A percentile compares a stretch with the other conserved stretches of the same genome.
phyloP scores from a whole-genome alignment of 805 yeast species.

The Kuraishia ogatae region DNA sequence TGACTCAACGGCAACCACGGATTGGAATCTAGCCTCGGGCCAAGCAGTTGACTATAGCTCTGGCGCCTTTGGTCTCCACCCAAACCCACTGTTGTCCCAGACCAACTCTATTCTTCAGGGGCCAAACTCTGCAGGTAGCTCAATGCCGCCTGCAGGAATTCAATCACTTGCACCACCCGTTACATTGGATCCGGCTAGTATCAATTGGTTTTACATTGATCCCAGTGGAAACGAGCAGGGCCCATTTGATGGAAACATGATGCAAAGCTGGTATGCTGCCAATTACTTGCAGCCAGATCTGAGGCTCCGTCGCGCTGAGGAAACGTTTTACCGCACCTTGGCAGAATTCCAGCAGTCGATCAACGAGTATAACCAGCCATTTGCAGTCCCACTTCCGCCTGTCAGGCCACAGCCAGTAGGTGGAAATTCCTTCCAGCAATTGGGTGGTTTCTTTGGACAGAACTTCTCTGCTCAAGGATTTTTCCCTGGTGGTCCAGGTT shows the following conservation, averaged over 20 bases:
- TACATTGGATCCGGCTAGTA: conserved; percentile 18
- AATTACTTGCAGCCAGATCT: conserved; percentile 51
- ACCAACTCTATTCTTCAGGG: background rate
- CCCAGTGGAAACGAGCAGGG: conserved; percentile 68
- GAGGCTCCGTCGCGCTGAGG: conserved; percentile 51
- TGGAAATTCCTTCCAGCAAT: background rate
- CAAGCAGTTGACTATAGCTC: background rate
- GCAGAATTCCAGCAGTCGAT: conserved; percentile 41
- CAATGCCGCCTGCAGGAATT: conserved; percentile 10
- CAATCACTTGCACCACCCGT: conserved; percentile 5
- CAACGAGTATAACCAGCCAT: conserved; percentile 49
- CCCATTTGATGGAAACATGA: conserved; percentile 63
- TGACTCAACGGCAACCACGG: background rate
- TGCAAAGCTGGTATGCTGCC: conserved; percentile 71
- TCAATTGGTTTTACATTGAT: conserved; percentile 70
- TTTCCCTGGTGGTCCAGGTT: background rate
- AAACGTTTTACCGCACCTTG: conserved; percentile 38
- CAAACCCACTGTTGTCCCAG: background rate
- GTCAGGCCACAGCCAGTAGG: background rate
- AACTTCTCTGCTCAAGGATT: background rate
- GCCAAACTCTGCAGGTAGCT: background rate
- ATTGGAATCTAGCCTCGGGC: background rate
- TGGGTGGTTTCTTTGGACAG: background rate
- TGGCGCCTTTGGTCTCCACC: background rate
- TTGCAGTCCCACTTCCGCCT: conserved; percentile 45